phyloP scores from a whole-genome alignment of 371 early-diverging fungal species.

The Rhizopus stolonifer region DNA sequence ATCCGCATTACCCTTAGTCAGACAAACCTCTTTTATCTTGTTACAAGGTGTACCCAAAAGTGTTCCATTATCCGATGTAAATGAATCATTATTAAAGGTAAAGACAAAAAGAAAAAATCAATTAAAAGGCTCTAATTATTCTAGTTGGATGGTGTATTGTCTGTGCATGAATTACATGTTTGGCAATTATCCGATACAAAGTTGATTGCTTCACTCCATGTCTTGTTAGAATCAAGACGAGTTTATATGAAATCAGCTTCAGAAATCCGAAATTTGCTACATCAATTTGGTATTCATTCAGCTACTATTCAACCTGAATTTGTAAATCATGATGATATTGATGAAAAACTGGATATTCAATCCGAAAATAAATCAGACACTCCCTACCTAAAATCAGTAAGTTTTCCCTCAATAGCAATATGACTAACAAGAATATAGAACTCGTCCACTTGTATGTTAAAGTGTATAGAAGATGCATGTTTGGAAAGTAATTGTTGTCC shows the following conservation, averaged over 20 bases:
- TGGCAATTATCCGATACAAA: slow-evolving; percentile 91
- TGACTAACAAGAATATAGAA: too few relatives aligned
- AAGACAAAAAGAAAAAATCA: not conserved
- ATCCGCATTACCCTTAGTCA: slow-evolving; percentile 53
- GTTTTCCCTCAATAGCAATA: too few relatives aligned
- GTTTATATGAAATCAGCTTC: slow-evolving; percentile 66
- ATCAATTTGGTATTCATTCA: slow-evolving; percentile 81
- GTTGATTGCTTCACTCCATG: slow-evolving; percentile 82
- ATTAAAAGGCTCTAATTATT: not conserved
- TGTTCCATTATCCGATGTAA: slow-evolving; percentile 68
- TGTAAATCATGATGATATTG: slow-evolving; percentile 32
- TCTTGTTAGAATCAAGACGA: slow-evolving; percentile 59
- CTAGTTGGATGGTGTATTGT: slow-evolving; percentile 62
- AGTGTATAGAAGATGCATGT: slow-evolving; percentile 26
- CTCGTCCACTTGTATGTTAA: slow-evolving; percentile 26
- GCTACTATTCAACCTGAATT: slow-evolving; percentile 93
- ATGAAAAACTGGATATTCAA: not conserved
- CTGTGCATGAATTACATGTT: slow-evolving; percentile 92
- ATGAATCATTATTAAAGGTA: slow-evolving; percentile 50
- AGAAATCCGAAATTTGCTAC: slow-evolving; percentile 71
- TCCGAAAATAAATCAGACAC: not conserved
- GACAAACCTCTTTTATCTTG: slow-evolving; percentile 78
- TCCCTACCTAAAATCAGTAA: too few relatives aligned
- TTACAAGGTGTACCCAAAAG: slow-evolving; percentile 82
- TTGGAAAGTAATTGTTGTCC: slow-evolving; percentile 28